phyloP scores from a whole-genome alignment of 768 basidiomycete species.

The Cyclocybe aegerita region DNA sequence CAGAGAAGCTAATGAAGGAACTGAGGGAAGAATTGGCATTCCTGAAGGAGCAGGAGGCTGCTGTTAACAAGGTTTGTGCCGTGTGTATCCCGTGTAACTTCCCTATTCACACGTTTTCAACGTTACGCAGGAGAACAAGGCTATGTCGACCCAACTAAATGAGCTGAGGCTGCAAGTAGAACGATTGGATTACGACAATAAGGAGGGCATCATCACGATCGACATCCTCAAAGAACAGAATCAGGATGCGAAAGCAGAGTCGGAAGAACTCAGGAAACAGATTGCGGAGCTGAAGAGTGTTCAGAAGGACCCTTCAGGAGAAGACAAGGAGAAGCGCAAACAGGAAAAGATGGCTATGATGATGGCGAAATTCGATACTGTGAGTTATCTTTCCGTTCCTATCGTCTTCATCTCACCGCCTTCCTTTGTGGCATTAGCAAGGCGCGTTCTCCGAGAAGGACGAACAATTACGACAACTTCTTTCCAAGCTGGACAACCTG shows the following conservation, averaged over 20 bases:
- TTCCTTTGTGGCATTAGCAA: constrained; percentile 50
- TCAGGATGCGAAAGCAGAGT: constrained; percentile 77
- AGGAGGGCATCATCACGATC: constrained; percentile 88
- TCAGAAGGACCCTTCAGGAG: constrained; percentile 83
- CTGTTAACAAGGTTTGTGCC: constrained; percentile 64
- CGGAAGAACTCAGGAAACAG: constrained; percentile 86
- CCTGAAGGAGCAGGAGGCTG: constrained; percentile 87
- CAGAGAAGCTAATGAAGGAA: constrained; percentile 86
- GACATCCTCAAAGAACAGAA: constrained; percentile 97
- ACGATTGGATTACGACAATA: constrained; percentile 92
- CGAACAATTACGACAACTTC: constrained; percentile 82
- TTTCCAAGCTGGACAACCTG: constrained; percentile 81
- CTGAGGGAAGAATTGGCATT: constrained; percentile 86
- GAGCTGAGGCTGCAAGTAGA: constrained; percentile 91
- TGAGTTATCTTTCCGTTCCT: constrained; percentile 37
- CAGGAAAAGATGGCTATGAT: constrained; percentile 99
- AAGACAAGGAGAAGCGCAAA: constrained; percentile 98
- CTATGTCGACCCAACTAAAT: constrained; percentile 90
- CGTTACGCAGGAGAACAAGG: constrained; percentile 78
- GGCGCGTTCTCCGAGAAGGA: constrained; percentile 96
- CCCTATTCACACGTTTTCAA: neutral
- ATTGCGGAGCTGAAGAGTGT: constrained; percentile 75
- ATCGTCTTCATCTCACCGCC: constrained; percentile 1
- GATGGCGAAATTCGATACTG: constrained; percentile 99
- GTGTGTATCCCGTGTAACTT: neutral